Evolutionary conservation across 371 early-diverging fungal species (phyloP).

Genomic region (Nematocida ausubeli): DNA sequence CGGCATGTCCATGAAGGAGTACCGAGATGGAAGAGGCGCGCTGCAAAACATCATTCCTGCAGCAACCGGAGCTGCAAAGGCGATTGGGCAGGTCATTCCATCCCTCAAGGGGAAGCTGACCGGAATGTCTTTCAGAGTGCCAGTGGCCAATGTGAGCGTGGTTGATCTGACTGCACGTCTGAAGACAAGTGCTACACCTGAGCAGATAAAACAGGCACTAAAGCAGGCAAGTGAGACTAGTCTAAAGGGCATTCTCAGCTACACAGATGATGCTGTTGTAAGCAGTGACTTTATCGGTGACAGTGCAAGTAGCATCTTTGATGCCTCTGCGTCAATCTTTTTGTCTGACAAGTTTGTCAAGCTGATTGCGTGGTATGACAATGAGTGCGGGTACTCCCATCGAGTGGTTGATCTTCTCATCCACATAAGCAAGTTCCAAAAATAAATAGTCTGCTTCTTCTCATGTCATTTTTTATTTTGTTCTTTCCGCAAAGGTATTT

Average conservation of each 20-base stretch:
- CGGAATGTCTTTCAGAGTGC: constrained; percentile 89
- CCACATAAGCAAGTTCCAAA: constrained; percentile 5
- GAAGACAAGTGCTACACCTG: constrained; percentile 74
- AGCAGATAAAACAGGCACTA: constrained; percentile 44
- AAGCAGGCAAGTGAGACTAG: constrained; percentile 71
- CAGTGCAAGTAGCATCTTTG: constrained; percentile 82
- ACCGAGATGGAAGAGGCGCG: constrained; percentile 90
- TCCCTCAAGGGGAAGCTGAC: constrained; percentile 88
- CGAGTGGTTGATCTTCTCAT: constrained; percentile 70
- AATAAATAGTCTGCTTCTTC: not conserved
- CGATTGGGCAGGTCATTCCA: constrained; percentile 95
- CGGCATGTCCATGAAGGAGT: constrained; percentile 89
- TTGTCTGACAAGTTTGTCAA: constrained; percentile 92
- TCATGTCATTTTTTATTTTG: not conserved
- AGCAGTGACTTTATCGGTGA: constrained; percentile 89
- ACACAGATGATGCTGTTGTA: constrained; percentile 91
- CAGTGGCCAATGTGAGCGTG: constrained; percentile 90
- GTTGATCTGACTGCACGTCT: constrained; percentile 91
- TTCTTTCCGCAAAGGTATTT: not conserved
- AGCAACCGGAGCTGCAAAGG: constrained; percentile 97
- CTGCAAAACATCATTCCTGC: constrained; percentile 96
- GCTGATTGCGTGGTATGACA: constrained; percentile 84
- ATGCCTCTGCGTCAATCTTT: constrained; percentile 89
- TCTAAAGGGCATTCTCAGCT: constrained; percentile 84
- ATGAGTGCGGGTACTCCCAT: constrained; percentile 81